A percentile compares a stretch with the other conserved stretches of the same genome.
Evolutionary conservation across 495 filamentous ascomycete genomes (phyloP).

Genomic region (Penicillium ochrochloron): DNA sequence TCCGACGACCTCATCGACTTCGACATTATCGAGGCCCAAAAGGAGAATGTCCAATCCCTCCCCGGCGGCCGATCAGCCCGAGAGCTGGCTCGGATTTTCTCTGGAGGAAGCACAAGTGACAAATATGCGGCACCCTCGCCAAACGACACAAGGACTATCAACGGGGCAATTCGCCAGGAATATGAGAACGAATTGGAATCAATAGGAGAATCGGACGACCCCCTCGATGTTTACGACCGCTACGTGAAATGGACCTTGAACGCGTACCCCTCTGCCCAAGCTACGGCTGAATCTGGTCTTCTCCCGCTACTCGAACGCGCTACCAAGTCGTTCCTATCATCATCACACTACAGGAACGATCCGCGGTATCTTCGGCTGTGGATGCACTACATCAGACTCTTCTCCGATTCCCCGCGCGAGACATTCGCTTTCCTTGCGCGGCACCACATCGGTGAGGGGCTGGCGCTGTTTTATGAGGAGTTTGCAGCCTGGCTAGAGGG

Average conservation of each 20-base stretch:
- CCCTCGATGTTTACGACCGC: constrained; percentile 92
- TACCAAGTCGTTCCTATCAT: constrained; percentile 84
- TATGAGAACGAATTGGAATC: constrained; percentile 81
- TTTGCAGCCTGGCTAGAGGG: constrained; percentile 91
- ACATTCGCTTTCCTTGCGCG: constrained; percentile 89
- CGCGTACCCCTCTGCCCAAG: constrained; percentile 91
- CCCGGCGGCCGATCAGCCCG: constrained; percentile 89
- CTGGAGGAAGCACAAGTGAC: constrained; percentile 56
- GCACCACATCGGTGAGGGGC: constrained; percentile 80
- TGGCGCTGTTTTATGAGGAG: constrained; percentile 97
- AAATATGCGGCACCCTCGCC: constrained; percentile 60
- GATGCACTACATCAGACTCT: constrained; percentile 91
- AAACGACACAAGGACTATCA: constrained; percentile 72
- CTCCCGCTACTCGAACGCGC: constrained; percentile 89
- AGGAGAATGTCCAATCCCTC: constrained; percentile 95
- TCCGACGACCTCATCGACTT: constrained; percentile 78
- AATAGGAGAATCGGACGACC: constrained; percentile 88
- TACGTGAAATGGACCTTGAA: constrained; percentile 97
- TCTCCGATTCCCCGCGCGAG: constrained; percentile 89
- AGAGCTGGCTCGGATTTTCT: constrained; percentile 84
- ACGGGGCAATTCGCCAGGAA: constrained; percentile 77
- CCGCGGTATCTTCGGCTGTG: constrained; percentile 90
- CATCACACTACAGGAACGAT: constrained; percentile 89
- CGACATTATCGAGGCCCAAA: constrained; percentile 93
- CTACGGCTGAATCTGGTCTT: constrained; percentile 85